A percentile compares a stretch with the other conserved stretches of the same genome.
Evolutionary conservation across 2,329 filamentous ascomycete genomes (phyloP).

Genomic region (Gliomastix tumulicola): DNA sequence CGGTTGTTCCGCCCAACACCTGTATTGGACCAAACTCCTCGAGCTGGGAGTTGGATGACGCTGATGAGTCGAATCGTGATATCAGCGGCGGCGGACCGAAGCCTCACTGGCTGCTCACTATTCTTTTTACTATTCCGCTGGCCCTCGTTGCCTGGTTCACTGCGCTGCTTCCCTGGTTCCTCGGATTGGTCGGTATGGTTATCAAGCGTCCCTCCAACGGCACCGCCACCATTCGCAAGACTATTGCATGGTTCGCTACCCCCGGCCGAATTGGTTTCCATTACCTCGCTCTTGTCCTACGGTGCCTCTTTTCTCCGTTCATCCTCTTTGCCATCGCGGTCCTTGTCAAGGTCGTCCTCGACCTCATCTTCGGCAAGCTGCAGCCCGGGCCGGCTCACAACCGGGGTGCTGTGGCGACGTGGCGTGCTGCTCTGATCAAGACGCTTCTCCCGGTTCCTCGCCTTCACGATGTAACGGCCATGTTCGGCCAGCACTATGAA

Average conservation of each 20-base stretch:
- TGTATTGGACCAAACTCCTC: conserved; percentile 52
- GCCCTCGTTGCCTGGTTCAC: conserved; percentile 28
- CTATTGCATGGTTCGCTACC: conserved; percentile 42
- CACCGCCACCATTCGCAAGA: conserved; percentile 27
- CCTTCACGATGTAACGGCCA: conserved; percentile 38
- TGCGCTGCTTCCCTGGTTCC: conserved; percentile 36
- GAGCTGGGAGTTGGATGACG: conserved; percentile 45
- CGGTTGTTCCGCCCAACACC: conserved; percentile 35
- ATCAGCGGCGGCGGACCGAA: conserved; percentile 27
- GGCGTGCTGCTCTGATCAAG: conserved; percentile 35
- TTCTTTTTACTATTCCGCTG: conserved; percentile 35
- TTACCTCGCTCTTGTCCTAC: conserved; percentile 37
- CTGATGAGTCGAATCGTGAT: conserved; percentile 38
- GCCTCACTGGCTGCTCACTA: conserved; percentile 35
- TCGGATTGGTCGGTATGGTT: conserved; percentile 37
- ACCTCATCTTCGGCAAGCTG: conserved; percentile 29
- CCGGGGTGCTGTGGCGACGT: conserved; percentile 28
- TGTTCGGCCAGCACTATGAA: conserved; percentile 50
- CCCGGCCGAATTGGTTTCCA: conserved; percentile 39
- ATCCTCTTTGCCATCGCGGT: conserved; percentile 35
- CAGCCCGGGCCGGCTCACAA: conserved; percentile 18
- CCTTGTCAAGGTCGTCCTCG: conserved; percentile 29
- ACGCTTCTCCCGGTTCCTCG: conserved; percentile 32
- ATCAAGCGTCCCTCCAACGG: conserved; percentile 21
- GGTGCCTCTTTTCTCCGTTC: conserved; percentile 31